Evolutionary conservation across 306 rosid genomes (phyloP).

Genomic region (Prosopis cineraria): DNA sequence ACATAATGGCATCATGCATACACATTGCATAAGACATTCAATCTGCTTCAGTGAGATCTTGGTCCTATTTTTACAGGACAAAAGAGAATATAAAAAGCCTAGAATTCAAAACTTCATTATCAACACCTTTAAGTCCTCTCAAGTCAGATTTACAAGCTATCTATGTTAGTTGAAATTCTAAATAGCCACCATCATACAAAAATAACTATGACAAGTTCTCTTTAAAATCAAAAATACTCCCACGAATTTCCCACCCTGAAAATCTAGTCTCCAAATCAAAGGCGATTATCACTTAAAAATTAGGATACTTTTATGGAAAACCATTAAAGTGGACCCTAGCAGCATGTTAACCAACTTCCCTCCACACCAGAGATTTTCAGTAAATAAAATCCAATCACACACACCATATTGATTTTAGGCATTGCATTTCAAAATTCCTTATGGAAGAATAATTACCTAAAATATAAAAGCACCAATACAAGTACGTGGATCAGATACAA

Average conservation of each 20-base stretch:
- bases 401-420: background rate
- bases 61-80: conserved; percentile 1
- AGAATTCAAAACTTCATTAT: background rate
- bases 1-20: conserved; percentile 3
- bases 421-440: background rate
- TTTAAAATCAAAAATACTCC: background rate
- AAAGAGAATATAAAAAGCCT: background rate
- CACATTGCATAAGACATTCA: conserved; percentile 17
- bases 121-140: background rate
- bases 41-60: conserved; percentile 22
- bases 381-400: background rate
- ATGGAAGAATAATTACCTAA: background rate
- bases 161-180: background rate
- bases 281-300: background rate
- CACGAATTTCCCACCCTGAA: background rate
- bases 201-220: background rate
- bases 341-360: background rate
- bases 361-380: background rate
- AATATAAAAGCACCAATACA: background rate
- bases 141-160: background rate
- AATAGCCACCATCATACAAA: background rate
- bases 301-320: background rate
- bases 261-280: background rate
- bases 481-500: background rate
- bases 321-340: background rate